phyloP scores from a whole-genome alignment of 2,329 filamentous ascomycete species.

The Venturia carpophila region DNA sequence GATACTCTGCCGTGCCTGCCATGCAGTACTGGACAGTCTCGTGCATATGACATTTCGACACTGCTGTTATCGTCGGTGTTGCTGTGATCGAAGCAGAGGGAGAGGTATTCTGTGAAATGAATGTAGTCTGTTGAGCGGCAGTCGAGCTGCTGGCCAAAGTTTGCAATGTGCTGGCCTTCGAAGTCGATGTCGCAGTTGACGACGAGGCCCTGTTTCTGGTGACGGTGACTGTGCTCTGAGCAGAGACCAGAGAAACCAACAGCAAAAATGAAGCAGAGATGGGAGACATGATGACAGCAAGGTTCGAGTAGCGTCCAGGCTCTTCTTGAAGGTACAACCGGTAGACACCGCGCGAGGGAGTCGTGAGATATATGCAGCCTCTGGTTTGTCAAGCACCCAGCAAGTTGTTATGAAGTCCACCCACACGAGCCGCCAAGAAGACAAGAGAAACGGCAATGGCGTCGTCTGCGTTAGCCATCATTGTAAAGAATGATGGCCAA shows the following conservation, averaged over 20 bases:
- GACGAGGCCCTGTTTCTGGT: background rate
- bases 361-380: too few species aligned
- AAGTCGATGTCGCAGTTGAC: background rate
- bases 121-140: background rate
- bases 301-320: too few species aligned
- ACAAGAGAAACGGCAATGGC: background rate
- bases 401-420: background rate
- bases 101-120: background rate
- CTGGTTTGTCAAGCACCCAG: background rate
- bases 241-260: background rate
- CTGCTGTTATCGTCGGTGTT: conserved; percentile 33
- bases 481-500: background rate
- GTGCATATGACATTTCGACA: conserved; percentile 48
- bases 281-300: background rate
- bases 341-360: too few species aligned
- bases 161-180: background rate
- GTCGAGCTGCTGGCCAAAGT: too few species aligned
- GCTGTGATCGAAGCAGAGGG: conserved; percentile 21
- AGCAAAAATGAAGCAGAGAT: background rate
- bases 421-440: background rate
- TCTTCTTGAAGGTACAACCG: too few species aligned
- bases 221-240: background rate
- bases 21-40: conserved; percentile 40
- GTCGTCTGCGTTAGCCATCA: background rate
- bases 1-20: conserved; percentile 36